A percentile compares a stretch with the other conserved stretches of the same genome.
Conservation (phyloP, 805 yeast genomes). For the Candida germanica region DNA sequence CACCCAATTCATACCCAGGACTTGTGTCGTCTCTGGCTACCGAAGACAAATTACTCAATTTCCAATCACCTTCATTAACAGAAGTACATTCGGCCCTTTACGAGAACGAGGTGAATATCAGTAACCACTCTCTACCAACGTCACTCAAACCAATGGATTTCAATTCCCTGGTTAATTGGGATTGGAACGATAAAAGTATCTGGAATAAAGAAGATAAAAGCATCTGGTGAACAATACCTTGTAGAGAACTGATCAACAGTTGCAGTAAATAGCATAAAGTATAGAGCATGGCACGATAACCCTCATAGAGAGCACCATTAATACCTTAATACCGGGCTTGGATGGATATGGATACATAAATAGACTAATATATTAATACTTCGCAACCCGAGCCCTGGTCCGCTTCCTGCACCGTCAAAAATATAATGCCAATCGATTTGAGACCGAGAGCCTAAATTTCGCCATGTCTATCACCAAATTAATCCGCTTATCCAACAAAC, state of each 20-base stretch:
- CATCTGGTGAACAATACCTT: conserved; percentile 9
- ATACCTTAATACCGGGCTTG: too few relatives aligned
- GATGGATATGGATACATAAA: too few relatives aligned
- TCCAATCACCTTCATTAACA: conserved; percentile 7
- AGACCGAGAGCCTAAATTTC: too few relatives aligned
- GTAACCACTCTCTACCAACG: conserved; percentile 11
- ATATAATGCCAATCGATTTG: too few relatives aligned
- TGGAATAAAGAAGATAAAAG: conserved; percentile 13
- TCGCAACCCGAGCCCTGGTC: background rate
- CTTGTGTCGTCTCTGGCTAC: too few relatives aligned
- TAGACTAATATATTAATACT: background rate
- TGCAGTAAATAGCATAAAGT: too few relatives aligned
- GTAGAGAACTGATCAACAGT: too few relatives aligned
- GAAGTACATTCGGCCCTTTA: conserved; percentile 1
- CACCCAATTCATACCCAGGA: too few relatives aligned
- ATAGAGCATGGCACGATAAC: too few relatives aligned
- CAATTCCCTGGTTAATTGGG: conserved; percentile 6
- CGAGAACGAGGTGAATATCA: conserved; percentile 10
- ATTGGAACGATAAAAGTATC: conserved; percentile 10
- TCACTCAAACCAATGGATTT: conserved; percentile 6
- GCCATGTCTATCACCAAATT: conserved; percentile 4
- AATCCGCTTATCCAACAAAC: conserved; percentile 10
- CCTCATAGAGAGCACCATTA: too few relatives aligned
- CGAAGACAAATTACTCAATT: too few relatives aligned
- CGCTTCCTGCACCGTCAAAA: conserved; percentile 1